These are phyloP conservation scores for Areca catechu DNA, from an alignment of 176 grass and related monocot genomes.

Conservation along the genomic window DNA sequence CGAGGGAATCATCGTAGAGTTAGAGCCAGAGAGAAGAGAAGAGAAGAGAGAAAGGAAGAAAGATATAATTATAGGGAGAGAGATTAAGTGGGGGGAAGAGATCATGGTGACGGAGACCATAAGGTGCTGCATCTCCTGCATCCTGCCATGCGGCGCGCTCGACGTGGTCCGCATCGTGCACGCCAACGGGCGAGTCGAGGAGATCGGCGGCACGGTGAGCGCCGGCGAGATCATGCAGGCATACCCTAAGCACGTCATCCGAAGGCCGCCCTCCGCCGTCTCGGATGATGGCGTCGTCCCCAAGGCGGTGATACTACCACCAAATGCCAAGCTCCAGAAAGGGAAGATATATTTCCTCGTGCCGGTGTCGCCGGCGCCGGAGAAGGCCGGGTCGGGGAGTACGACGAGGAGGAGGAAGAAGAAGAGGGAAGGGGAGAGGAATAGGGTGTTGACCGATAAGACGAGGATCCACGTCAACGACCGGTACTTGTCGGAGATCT, in stretches of 20 bases:
- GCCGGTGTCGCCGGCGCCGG: slow-evolving; percentile 31
- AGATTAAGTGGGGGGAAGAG: not conserved
- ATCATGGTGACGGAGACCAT: slow-evolving; percentile 58
- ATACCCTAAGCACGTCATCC: slow-evolving; percentile 83
- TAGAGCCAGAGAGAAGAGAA: not conserved
- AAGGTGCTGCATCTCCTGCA: slow-evolving; percentile 97
- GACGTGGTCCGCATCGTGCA: slow-evolving; percentile 97
- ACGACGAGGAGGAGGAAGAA: slow-evolving; percentile 30
- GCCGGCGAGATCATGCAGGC: slow-evolving; percentile 90
- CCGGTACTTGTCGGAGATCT: slow-evolving; percentile 80
- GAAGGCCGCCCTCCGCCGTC: slow-evolving; percentile 53
- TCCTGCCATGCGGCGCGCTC: slow-evolving; percentile 92
- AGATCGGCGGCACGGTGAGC: slow-evolving; percentile 65
- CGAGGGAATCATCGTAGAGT: no score
- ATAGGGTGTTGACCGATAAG: slow-evolving; percentile 29
- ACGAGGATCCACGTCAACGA: slow-evolving; percentile 64
- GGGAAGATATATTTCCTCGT: slow-evolving; percentile 97
- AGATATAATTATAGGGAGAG: no score
- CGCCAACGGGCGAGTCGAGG: slow-evolving; percentile 85
- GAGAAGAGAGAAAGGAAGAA: not conserved
- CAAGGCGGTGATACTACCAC: slow-evolving; percentile 66
- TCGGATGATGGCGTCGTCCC: slow-evolving; percentile 32
- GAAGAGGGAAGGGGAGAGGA: slow-evolving; percentile 31
- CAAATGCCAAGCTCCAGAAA: slow-evolving; percentile 75
- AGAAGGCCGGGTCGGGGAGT: not conserved